phyloP scores from a whole-genome alignment of 331 rosid species.

The Dryas integrifolia region DNA sequence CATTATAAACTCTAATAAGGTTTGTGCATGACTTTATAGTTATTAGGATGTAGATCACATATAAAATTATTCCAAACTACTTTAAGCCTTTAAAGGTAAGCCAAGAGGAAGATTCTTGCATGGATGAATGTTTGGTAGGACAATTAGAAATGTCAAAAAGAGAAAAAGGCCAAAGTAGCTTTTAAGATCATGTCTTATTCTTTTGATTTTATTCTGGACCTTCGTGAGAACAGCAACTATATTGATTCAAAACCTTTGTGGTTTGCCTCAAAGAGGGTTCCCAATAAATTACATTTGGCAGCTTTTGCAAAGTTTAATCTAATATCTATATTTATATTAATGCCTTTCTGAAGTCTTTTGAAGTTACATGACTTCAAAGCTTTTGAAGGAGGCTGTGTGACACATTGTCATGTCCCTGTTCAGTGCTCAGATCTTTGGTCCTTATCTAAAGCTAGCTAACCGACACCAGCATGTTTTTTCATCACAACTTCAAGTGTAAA shows the following conservation, averaged over 20 bases:
- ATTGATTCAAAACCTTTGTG: not conserved
- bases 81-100: not conserved
- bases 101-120: slow-evolving; percentile 23
- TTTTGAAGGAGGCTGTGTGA: not conserved
- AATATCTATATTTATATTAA: not conserved
- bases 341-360: not conserved
- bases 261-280: not conserved
- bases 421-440: not conserved
- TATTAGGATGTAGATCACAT: not conserved
- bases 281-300: not conserved
- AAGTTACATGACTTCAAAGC: not conserved
- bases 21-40: slow-evolving; percentile 1
- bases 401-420: not conserved
- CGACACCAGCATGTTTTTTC: not conserved
- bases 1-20: not conserved
- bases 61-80: not conserved
- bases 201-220: slow-evolving; percentile 16
- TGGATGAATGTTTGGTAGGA: slow-evolving; percentile 32
- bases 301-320: not conserved
- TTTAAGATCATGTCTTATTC: slow-evolving; percentile 1
- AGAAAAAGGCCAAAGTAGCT: not conserved
- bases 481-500: not conserved
- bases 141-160: slow-evolving; percentile 24
- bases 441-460: not conserved
- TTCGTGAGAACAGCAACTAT: slow-evolving; percentile 4